Evolutionary conservation across 2,329 filamentous ascomycete species (phyloP).

Genomic region (Colletotrichum abscissum): DNA sequence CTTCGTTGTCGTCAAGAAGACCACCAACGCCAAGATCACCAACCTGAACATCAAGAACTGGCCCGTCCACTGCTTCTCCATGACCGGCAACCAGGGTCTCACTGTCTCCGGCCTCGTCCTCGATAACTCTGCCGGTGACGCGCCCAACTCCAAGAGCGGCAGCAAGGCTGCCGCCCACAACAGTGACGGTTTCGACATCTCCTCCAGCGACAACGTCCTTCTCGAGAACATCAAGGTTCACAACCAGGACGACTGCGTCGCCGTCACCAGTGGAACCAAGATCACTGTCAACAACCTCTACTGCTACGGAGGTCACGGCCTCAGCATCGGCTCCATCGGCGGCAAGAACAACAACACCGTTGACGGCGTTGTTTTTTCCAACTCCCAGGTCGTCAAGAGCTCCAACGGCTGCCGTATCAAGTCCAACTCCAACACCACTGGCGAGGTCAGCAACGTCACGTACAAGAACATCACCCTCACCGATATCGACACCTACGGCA

Average conservation of each 20-base stretch:
- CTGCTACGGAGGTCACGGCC: slow-evolving; percentile 58
- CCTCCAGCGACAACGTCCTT: slow-evolving; percentile 48
- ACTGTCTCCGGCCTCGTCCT: slow-evolving; percentile 14
- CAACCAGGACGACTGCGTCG: slow-evolving; percentile 58
- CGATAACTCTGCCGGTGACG: slow-evolving; percentile 32
- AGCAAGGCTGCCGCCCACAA: slow-evolving; percentile 46
- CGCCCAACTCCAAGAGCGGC: slow-evolving; percentile 25
- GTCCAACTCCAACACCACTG: slow-evolving; percentile 51
- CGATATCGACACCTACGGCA: slow-evolving; percentile 27
- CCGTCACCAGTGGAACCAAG: slow-evolving; percentile 55
- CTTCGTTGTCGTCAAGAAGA: slow-evolving; percentile 32
- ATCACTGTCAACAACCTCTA: slow-evolving; percentile 52
- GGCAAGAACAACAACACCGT: slow-evolving; percentile 52
- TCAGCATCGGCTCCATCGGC: slow-evolving; percentile 59
- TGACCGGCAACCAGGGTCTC: slow-evolving; percentile 25
- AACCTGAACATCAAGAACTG: slow-evolving; percentile 34
- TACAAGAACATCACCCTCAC: slow-evolving; percentile 45
- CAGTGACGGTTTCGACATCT: slow-evolving; percentile 57
- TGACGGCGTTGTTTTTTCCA: slow-evolving; percentile 53
- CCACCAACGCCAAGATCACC: slow-evolving; percentile 24
- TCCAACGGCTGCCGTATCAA: slow-evolving; percentile 60
- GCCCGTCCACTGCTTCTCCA: slow-evolving; percentile 34
- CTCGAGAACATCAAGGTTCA: slow-evolving; percentile 48
- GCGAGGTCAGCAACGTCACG: slow-evolving; percentile 54
- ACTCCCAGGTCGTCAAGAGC: slow-evolving; percentile 52